Percentiles rank a stretch among this genome's conserved stretches.
Evolutionary conservation across 441 rosid genomes (phyloP).

Genomic region (Kokia cookei): DNA sequence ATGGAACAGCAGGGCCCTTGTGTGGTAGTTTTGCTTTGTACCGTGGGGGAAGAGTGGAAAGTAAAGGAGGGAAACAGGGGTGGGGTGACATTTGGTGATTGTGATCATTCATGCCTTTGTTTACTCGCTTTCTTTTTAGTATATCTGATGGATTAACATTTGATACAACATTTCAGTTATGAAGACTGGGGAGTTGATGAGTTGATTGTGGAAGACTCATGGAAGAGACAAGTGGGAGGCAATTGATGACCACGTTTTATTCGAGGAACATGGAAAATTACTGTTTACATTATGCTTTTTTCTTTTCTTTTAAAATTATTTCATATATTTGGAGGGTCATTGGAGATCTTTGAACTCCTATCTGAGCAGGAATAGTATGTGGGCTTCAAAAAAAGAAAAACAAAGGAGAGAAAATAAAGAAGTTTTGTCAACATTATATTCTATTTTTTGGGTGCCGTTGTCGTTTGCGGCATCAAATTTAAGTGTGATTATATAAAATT

Average conservation of each 20-base stretch:
- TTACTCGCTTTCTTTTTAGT: not conserved
- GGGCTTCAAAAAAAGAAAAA: not conserved
- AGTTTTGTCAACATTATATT: not conserved
- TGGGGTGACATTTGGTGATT: not conserved
- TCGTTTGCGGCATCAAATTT: rapidly evolving
- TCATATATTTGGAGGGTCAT: not conserved
- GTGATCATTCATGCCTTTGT: not conserved
- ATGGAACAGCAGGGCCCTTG: not conserved
- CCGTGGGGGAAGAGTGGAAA: too few species aligned
- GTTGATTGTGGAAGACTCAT: constrained; percentile 84
- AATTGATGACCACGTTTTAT: constrained; percentile 24
- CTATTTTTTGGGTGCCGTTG: not conserved
- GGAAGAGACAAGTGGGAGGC: constrained; percentile 96
- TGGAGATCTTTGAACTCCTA: not conserved
- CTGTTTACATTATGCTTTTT: not conserved
- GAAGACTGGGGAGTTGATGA: constrained; percentile 96
- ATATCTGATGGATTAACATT: not conserved
- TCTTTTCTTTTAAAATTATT: not conserved
- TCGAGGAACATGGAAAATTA: not conserved
- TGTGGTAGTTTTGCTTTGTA: not conserved
- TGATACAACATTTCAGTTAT: constrained; percentile 32
- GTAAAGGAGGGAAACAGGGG: not conserved
- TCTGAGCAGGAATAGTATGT: too few species aligned
- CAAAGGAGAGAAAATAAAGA: not conserved
- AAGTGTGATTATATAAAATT: too few species aligned